Evolutionary conservation across 2,329 filamentous ascomycete species (phyloP).

Genomic region (Calonectria fujianensis): DNA sequence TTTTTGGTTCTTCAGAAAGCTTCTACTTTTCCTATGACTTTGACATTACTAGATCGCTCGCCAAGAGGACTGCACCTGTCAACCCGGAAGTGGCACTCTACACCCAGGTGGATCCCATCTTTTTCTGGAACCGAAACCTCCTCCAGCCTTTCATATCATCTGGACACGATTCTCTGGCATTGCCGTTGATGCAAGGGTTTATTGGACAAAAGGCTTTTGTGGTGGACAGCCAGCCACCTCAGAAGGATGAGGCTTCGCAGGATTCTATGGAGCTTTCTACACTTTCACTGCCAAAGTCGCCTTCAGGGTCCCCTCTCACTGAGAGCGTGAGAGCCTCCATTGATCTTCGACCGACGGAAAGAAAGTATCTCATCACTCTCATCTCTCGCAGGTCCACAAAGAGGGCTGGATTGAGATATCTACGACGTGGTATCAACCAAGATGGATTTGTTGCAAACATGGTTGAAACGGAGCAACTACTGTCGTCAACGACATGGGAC

Average conservation of each 20-base stretch:
- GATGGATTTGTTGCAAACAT: constrained; percentile 91
- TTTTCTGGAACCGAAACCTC: constrained; percentile 93
- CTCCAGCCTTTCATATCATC: constrained; percentile 82
- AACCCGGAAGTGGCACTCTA: constrained; percentile 74
- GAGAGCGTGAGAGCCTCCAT: constrained; percentile 57
- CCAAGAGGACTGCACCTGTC: constrained; percentile 54
- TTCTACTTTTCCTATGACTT: constrained; percentile 98
- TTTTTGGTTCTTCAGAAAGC: constrained; percentile 87
- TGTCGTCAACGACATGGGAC: constrained; percentile 83
- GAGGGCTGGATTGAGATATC: constrained; percentile 90
- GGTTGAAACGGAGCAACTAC: constrained; percentile 96
- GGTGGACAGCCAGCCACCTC: constrained; percentile 77
- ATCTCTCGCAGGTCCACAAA: constrained; percentile 93
- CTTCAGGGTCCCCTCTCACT: constrained; percentile 50
- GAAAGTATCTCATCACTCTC: constrained; percentile 86
- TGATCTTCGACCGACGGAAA: constrained; percentile 69
- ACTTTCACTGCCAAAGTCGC: constrained; percentile 58
- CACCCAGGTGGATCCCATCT: constrained; percentile 83
- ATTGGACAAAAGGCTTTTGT: constrained; percentile 90
- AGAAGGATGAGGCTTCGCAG: constrained; percentile 67
- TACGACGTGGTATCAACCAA: constrained; percentile 93
- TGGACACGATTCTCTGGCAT: constrained; percentile 81
- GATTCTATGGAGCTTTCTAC: constrained; percentile 69
- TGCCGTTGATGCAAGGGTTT: constrained; percentile 96
- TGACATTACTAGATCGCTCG: constrained; percentile 85